Conservation (phyloP, 257 asterid genomes). For the Jaltomata sinuosa region DNA sequence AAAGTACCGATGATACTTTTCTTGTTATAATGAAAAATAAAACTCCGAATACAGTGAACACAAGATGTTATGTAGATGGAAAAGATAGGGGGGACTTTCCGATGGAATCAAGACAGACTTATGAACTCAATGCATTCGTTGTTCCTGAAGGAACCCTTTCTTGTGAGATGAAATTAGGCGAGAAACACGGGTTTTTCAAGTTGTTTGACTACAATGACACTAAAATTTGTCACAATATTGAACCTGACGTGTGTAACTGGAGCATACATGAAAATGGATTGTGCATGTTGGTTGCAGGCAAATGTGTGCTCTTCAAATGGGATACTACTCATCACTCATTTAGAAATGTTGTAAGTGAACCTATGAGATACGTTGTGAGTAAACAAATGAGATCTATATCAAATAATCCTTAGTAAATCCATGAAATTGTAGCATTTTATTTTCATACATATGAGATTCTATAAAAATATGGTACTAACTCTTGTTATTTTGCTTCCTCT, state of each 20-base stretch:
- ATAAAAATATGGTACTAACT: background rate
- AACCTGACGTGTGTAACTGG: background rate
- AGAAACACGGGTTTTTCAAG: background rate
- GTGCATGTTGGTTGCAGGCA: background rate
- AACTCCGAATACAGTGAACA: background rate
- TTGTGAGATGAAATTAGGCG: background rate
- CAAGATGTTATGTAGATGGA: background rate
- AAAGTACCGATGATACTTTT: background rate
- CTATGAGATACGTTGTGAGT: background rate
- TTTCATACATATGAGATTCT: background rate
- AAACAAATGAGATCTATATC: background rate
- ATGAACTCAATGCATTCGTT: background rate
- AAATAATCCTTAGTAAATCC: background rate
- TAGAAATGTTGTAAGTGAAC: background rate
- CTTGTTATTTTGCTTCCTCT: background rate
- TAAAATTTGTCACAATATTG: background rate
- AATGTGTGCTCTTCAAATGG: background rate
- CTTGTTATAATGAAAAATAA: background rate
- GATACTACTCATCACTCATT: background rate
- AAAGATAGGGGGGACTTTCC: background rate
- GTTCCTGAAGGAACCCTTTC: background rate
- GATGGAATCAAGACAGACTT: background rate
- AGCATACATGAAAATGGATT: background rate
- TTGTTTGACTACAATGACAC: background rate
- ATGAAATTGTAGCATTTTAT: background rate